Percentiles rank a stretch among this genome's conserved stretches.
Evolutionary conservation across 495 filamentous ascomycete genomes (phyloP).

Genomic region (Polyplosphaeria fusca): DNA sequence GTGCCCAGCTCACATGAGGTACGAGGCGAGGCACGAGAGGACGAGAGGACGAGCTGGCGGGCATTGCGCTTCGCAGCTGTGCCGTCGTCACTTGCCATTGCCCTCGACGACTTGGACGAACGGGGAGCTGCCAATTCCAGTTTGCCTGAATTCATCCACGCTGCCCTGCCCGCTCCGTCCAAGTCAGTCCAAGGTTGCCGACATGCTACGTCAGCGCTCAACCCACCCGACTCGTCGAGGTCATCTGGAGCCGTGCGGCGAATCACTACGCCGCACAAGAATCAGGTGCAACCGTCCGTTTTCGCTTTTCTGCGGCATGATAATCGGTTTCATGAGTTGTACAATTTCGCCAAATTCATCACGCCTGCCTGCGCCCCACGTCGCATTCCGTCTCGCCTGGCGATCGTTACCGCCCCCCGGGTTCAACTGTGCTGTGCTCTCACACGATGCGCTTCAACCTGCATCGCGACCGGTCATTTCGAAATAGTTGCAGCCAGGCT

Average conservation of each 20-base stretch:
- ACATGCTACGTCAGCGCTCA: constrained; percentile 26
- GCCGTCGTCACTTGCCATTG: too few species aligned
- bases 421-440: constrained; percentile 1
- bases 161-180: too few species aligned
- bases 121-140: too few species aligned
- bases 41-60: too few species aligned
- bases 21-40: too few species aligned
- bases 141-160: too few species aligned
- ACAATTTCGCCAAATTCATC: constrained; percentile 31
- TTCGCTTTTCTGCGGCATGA: constrained; percentile 26
- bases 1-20: constrained; percentile 8
- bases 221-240: constrained; percentile 28
- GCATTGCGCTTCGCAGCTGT: too few species aligned
- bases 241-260: constrained; percentile 29
- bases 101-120: too few species aligned
- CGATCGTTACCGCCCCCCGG: constrained; percentile 28
- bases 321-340: constrained; percentile 38
- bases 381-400: constrained; percentile 22
- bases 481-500: neutral
- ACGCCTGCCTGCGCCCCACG: constrained; percentile 15
- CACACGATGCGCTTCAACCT: constrained; percentile 12
- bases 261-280: constrained; percentile 30
- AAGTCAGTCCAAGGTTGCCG: constrained; percentile 1
- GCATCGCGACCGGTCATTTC: constrained; percentile 3
- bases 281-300: constrained; percentile 32